A percentile compares a stretch with the other conserved stretches of the same genome.
phyloP scores from a whole-genome alignment of 257 asterid species.

The Mitragyna speciosa region DNA sequence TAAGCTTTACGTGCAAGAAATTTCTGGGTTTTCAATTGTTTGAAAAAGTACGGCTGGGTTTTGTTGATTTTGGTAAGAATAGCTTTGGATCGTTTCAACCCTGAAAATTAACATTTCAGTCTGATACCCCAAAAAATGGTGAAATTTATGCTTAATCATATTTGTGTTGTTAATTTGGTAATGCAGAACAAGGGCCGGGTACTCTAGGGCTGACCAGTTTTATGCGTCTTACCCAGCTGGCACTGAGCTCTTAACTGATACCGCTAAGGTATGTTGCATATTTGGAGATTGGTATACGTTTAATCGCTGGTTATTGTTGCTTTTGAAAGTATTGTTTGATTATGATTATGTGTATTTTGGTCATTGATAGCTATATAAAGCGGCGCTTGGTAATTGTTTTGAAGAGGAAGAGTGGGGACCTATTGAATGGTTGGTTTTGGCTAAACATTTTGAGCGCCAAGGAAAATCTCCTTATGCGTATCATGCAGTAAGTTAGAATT shows the following conservation, averaged over 20 bases:
- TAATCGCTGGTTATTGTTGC: not conserved
- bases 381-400: conserved; percentile 74
- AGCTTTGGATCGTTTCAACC: too few species aligned
- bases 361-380: conserved; percentile 62
- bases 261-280: conserved; percentile 57
- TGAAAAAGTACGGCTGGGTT: not conserved
- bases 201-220: conserved; percentile 87
- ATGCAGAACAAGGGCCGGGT: conserved; percentile 88
- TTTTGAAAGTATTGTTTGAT: not conserved
- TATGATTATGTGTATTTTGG: conserved; percentile 2
- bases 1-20: not conserved
- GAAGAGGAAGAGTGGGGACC: conserved; percentile 97
- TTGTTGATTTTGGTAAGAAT: too few species aligned
- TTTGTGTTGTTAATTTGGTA: conserved; percentile 20
- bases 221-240: conserved; percentile 98
- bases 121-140: not conserved
- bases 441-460: conserved; percentile 94
- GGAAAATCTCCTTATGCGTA: conserved; percentile 93
- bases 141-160: conserved; percentile 8
- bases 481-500: conserved; percentile 76
- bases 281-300: not conserved
- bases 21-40: conserved; percentile 4
- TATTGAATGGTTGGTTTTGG: conserved; percentile 82
- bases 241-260: conserved; percentile 81
- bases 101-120: too few species aligned